phyloP scores from a whole-genome alignment of 129 eudicot genomes.

The Cynara cardunculus region DNA sequence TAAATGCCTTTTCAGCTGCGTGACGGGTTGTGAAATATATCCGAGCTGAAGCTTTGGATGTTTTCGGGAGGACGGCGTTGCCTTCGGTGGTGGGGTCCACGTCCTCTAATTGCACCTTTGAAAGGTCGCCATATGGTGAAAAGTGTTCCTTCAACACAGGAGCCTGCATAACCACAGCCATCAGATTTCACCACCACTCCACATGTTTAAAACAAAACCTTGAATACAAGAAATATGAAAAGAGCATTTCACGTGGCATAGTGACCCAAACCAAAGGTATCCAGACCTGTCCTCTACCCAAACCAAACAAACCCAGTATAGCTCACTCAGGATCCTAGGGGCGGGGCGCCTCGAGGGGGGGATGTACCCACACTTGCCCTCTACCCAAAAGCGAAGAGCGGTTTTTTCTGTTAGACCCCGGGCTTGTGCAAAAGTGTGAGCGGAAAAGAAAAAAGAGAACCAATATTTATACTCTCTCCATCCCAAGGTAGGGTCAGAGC shows the following conservation, averaged over 20 bases:
- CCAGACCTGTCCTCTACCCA: no score
- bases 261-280: background rate
- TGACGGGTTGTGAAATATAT: slow-evolving; percentile 63
- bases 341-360: no score
- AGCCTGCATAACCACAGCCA: slow-evolving; percentile 37
- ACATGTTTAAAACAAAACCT: background rate
- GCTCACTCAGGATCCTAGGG: background rate
- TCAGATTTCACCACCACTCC: background rate
- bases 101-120: slow-evolving; percentile 51
- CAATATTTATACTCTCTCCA: background rate
- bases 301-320: background rate
- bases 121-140: slow-evolving; percentile 63
- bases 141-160: slow-evolving; percentile 67
- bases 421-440: background rate
- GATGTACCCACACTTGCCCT: no score
- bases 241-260: background rate
- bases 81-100: slow-evolving; percentile 26
- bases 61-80: slow-evolving; percentile 25
- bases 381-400: background rate
- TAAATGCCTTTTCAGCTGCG: slow-evolving; percentile 74
- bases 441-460: background rate
- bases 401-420: no score
- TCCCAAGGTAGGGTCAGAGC: no score
- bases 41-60: slow-evolving; percentile 42
- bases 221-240: background rate